Conservation (phyloP, 768 basidiomycete genomes). For the Candolleomyces eurysporus region DNA sequence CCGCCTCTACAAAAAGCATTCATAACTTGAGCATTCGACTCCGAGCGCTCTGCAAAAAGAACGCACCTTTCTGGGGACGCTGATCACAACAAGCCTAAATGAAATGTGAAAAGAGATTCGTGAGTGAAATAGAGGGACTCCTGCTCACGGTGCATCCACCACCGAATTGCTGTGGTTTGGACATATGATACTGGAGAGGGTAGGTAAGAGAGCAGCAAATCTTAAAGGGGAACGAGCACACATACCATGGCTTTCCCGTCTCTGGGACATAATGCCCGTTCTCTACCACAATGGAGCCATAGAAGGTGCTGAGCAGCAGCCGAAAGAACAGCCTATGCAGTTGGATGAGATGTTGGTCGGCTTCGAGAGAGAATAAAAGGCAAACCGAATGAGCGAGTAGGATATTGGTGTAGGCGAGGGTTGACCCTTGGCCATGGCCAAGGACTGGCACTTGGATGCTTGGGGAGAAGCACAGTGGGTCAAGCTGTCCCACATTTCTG, state of each 20-base stretch:
- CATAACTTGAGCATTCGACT: no score
- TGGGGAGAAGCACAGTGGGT: not conserved
- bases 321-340: constrained; percentile 60
- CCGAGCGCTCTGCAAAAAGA: not conserved
- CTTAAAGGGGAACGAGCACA: not conserved
- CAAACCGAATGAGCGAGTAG: constrained; percentile 66
- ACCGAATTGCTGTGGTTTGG: constrained; percentile 87
- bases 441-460: not conserved
- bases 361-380: not conserved
- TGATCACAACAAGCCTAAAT: constrained; percentile 64
- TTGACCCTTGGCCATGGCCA: constrained; percentile 28
- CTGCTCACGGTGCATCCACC: constrained; percentile 78
- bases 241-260: constrained; percentile 74
- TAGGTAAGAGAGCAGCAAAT: constrained; percentile 1
- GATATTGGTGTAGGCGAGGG: constrained; percentile 32
- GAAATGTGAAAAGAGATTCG: not conserved
- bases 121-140: not conserved
- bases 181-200: constrained; percentile 62
- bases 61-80: constrained; percentile 66
- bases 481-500: not conserved
- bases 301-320: constrained; percentile 89
- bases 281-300: constrained; percentile 85
- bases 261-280: constrained; percentile 68
- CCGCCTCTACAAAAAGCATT: constrained; percentile 48
- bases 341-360: not conserved